phyloP scores from a whole-genome alignment of 306 rosid species.

The Quercus bicolor region DNA sequence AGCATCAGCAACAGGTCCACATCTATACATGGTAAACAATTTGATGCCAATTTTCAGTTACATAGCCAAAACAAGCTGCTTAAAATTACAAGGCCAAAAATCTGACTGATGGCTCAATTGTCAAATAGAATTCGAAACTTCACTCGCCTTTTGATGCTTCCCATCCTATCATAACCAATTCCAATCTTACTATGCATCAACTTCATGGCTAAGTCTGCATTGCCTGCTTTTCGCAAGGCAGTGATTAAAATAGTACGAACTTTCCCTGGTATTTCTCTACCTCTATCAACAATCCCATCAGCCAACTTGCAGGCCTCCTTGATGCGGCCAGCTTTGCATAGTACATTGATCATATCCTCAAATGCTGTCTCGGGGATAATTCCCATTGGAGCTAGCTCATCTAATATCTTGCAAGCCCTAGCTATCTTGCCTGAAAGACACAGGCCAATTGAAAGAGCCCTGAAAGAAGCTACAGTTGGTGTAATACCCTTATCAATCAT shows the following conservation, averaged over 20 bases:
- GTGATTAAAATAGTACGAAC: constrained; percentile 68
- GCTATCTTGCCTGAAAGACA: constrained; percentile 90
- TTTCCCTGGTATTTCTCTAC: constrained; percentile 84
- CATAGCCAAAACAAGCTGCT: not conserved
- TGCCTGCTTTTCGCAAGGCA: constrained; percentile 86
- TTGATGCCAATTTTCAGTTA: not conserved
- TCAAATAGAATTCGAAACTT: constrained; percentile 54
- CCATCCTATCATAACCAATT: constrained; percentile 80
- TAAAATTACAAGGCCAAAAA: not conserved
- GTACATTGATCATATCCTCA: not conserved
- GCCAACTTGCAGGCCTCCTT: constrained; percentile 89
- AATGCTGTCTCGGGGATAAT: constrained; percentile 54
- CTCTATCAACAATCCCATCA: constrained; percentile 86
- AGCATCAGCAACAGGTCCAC: not conserved
- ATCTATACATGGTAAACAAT: not conserved
- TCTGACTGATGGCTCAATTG: not conserved
- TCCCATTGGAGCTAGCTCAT: constrained; percentile 90
- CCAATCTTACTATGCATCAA: constrained; percentile 95
- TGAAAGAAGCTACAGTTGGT: constrained; percentile 74
- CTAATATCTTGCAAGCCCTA: constrained; percentile 88
- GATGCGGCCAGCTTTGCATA: constrained; percentile 68
- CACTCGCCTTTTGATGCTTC: constrained; percentile 76
- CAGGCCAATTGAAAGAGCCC: constrained; percentile 80
- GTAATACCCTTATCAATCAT: constrained; percentile 89
- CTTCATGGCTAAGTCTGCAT: constrained; percentile 76